Conservation (phyloP, 345 rosid species). For the Gossypium longicalyx region DNA sequence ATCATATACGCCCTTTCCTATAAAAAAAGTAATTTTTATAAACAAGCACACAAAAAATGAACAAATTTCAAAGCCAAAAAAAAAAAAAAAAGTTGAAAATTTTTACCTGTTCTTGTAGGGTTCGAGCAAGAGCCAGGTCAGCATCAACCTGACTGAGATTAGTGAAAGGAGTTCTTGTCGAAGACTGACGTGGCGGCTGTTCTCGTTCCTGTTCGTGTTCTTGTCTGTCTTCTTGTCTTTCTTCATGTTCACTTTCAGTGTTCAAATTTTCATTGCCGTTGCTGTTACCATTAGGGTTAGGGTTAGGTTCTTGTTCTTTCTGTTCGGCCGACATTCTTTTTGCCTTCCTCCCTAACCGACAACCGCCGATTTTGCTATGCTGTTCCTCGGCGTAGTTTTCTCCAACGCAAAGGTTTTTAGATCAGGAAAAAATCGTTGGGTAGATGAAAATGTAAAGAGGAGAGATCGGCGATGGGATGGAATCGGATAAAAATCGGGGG, state of each 20-base stretch:
- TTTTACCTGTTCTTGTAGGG: slow-evolving; percentile 87
- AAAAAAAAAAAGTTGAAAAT: background rate
- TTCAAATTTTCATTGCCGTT: slow-evolving; percentile 16
- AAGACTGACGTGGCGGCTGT: slow-evolving; percentile 28
- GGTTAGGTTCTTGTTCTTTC: slow-evolving; percentile 28
- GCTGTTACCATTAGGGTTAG: slow-evolving; percentile 21
- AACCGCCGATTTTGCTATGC: slow-evolving; percentile 14
- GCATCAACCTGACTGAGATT: slow-evolving; percentile 84
- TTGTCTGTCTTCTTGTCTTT: slow-evolving; percentile 15
- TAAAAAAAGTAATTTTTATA: background rate
- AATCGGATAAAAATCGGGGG: slow-evolving; percentile 3
- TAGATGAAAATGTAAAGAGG: background rate
- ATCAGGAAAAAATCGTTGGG: background rate
- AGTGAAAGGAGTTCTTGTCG: slow-evolving; percentile 74
- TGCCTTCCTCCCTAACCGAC: background rate
- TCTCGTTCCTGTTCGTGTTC: slow-evolving; percentile 15
- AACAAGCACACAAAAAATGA: background rate
- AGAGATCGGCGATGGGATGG: background rate
- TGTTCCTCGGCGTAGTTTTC: slow-evolving; percentile 23
- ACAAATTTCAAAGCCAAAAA: background rate
- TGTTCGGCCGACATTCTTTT: slow-evolving; percentile 20
- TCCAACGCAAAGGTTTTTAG: background rate
- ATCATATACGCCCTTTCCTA: slow-evolving; percentile 94
- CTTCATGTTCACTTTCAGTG: slow-evolving; percentile 27
- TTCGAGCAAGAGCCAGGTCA: slow-evolving; percentile 87